Conservation (phyloP, 208 protist species). For the Leishmania gerbilli region DNA sequence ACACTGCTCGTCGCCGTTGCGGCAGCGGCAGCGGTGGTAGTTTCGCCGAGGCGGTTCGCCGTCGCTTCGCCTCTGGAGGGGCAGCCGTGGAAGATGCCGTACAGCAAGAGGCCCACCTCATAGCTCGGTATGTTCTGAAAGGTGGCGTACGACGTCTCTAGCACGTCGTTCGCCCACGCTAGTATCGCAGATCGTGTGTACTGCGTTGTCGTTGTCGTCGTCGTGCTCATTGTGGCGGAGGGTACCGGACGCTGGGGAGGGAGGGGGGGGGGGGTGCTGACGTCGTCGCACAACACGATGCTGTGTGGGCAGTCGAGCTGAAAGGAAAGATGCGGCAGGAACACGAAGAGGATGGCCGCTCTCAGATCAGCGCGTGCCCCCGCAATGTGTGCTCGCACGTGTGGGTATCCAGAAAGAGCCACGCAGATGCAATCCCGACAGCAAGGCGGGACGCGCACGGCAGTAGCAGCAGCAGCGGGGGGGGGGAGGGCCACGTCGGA, state of each 20-base stretch:
- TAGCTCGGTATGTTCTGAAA: constrained; percentile 65
- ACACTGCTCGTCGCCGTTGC: too few relatives aligned
- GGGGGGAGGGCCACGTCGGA: too few relatives aligned
- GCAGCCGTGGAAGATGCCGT: constrained; percentile 47
- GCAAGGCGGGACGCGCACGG: too few relatives aligned
- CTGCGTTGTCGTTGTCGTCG: background rate
- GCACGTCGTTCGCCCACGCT: constrained; percentile 57
- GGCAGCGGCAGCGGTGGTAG: background rate
- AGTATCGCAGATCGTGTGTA: constrained; percentile 60
- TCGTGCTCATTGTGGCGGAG: too few relatives aligned
- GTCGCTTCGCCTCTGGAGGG: background rate
- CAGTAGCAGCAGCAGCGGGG: too few relatives aligned
- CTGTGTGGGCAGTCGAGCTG: background rate
- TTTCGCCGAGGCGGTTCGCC: background rate
- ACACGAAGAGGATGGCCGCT: background rate
- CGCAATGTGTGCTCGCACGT: background rate
- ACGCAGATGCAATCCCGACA: too few relatives aligned
- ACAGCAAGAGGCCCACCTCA: constrained; percentile 70
- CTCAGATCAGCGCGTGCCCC: too few relatives aligned
- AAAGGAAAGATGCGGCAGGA: background rate
- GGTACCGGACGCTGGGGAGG: background rate
- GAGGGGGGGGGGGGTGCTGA: background rate
- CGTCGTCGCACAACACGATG: background rate
- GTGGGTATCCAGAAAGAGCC: too few relatives aligned
- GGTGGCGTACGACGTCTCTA: constrained; percentile 34